Evolutionary conservation across 345 rosid species (phyloP).

Genomic region (Populus nigra): DNA sequence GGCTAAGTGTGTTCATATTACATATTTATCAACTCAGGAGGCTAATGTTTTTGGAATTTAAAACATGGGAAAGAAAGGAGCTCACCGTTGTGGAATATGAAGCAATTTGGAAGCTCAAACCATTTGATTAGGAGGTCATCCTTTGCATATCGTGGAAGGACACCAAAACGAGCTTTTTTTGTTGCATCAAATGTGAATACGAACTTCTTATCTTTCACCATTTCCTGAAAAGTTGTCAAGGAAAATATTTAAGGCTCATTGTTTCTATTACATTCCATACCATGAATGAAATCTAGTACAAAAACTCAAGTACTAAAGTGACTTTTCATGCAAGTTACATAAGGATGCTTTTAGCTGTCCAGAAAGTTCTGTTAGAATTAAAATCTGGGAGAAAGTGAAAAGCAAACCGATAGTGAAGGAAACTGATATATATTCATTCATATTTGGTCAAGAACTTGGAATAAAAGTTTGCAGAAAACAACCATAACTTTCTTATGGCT

Average conservation of each 20-base stretch:
- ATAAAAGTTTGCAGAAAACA: neutral
- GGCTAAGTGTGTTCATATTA: neutral
- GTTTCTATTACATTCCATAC: neutral
- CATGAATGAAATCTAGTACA: neutral
- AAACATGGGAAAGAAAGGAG: neutral
- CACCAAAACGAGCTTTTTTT: constrained; percentile 81
- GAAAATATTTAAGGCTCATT: neutral
- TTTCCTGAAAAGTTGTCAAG: constrained; percentile 56
- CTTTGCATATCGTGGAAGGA: constrained; percentile 89
- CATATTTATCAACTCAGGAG: neutral
- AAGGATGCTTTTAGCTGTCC: neutral
- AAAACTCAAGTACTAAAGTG: neutral
- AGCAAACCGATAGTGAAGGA: neutral
- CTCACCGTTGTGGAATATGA: constrained; percentile 86
- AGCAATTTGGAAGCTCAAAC: constrained; percentile 99
- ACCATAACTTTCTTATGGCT: neutral
- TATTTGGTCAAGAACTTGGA: neutral
- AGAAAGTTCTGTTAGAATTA: neutral
- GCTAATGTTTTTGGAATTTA: neutral
- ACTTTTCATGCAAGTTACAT: neutral
- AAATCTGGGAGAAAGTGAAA: neutral
- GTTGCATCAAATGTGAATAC: constrained; percentile 76
- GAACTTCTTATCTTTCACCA: constrained; percentile 80
- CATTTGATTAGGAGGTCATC: constrained; percentile 77
- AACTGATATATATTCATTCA: neutral